Base-by-base conservation (phyloP, 768 basidiomycete genomes). In the Agaricus sinodeliciosus region DNA sequence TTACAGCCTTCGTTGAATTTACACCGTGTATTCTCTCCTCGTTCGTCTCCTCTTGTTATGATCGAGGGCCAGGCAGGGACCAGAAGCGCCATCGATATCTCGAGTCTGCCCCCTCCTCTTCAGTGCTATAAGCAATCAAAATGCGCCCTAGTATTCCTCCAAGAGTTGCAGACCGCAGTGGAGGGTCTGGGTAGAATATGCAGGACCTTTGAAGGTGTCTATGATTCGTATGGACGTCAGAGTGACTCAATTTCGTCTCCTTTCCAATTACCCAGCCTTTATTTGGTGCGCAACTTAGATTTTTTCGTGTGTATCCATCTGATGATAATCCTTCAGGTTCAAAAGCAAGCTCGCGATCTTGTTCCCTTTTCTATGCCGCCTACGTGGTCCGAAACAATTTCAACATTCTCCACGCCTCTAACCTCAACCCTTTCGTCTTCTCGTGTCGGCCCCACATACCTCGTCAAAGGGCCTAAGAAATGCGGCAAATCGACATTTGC, bases 401-500 rank as follows among this genome's bases (percentile, higher is more conserved):
- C 16, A 56, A 58, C 26, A 68, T 70, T n/a, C 61, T 52, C 54
- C 37, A 49, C 59, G 13, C 51, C 51, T 8, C 49, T 54, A 68
- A 70, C 49, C 35, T 36, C 56, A 12, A 35, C 27, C 1, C 22
- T 22, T 31, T n/a, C 46, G 7, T 12, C 34, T 5, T 11, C 42
- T 12, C 42, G 64, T 52, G n/a, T 44, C 42, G 51, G 60, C 42
- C 52, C 67, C 0, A 68, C 85, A 0, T 84, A 74, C 55, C 62
- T 96, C 2, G 76, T 98, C 18, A 90, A 85, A 62, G 95, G 95
- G 0, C 79, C 89, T 0, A 94, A 90, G 66, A 84, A 89, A 46
- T 77, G 81, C 7, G 94, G 95, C 0, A 99, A 99, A 67, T 95
- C 92, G 56, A 91, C 90, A 0, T 87, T 97, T 60, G 82, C 88